Base-by-base conservation (phyloP, 164 flowering plant genomes). In the Kingdonia uniflora region DNA sequence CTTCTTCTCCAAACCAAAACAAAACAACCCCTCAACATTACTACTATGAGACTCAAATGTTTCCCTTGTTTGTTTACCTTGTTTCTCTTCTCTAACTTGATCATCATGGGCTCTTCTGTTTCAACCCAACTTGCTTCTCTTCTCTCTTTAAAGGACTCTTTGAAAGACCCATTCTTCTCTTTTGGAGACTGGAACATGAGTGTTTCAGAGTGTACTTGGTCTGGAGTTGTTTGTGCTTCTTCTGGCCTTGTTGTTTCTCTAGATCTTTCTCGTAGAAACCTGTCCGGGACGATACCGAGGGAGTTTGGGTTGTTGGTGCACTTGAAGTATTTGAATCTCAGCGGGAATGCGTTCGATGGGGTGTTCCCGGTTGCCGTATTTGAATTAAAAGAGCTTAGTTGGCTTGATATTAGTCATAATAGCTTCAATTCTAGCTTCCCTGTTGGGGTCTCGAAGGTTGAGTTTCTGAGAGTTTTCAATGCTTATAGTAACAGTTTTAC, bases 401-500 rank as follows among this genome's bases (percentile, higher is more conserved):
- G 71, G 15, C 74, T 94, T 0, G 99, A 94, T 50, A 74, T 94
- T 51, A 89, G 77, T 67, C 92, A 76, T 66, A 94, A 94, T 74
- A 49, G 54, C 46, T 87, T 86, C 71, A 74, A 68, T 56, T 74
- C 78, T 0, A 71, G 55, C 11, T 83, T 94, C 64, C 94, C 99
- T 0, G 64, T 68, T 0, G 92, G 90, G 1, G 51, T 89, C 5
- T 76, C 92, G 21, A 76, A 65, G 60, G 73, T 85, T 57, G 70
- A 55, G 42, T 69, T 63, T n/a, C 66, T 94, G 39, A 65, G 60
- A 8, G 6, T 63, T 54, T 63, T 89, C 55, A 62, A 78, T 53
- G 87, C 90, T 7, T 94, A 68, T 70, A 94, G 92, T 68, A 94
- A 94, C 77, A 85, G 66, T 64, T 89, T 94, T 73, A 56, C 64